Percentiles rank a stretch among this genome's conserved stretches.
phyloP scores from a whole-genome alignment of 148 eudicot species.

The Silene conica region DNA sequence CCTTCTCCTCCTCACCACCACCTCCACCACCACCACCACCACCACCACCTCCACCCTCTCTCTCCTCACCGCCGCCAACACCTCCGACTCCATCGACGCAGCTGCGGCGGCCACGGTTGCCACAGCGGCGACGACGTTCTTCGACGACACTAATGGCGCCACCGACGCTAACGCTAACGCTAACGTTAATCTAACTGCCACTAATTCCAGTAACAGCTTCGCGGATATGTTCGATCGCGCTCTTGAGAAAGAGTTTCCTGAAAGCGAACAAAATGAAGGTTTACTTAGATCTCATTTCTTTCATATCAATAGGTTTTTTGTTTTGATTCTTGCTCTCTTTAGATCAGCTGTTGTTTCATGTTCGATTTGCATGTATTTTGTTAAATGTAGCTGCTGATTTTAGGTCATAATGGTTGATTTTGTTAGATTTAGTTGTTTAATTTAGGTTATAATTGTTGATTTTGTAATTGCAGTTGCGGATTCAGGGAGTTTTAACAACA shows the following conservation, averaged over 20 bases:
- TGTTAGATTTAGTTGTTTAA: background rate
- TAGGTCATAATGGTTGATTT: background rate
- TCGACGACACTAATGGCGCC: constrained; percentile 14
- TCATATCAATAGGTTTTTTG: too few relatives aligned
- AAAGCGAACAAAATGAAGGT: constrained; percentile 81
- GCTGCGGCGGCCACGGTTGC: background rate
- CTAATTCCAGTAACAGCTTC: constrained; percentile 46
- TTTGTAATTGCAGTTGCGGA: constrained; percentile 33
- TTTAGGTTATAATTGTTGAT: background rate
- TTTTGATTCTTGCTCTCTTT: background rate
- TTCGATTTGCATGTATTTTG: constrained; percentile 8
- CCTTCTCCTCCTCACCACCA: background rate
- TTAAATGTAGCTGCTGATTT: background rate
- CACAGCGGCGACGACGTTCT: background rate
- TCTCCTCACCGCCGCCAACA: constrained; percentile 16
- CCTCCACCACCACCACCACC: too few relatives aligned
- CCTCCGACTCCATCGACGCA: too few relatives aligned
- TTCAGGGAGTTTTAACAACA: constrained; percentile 94
- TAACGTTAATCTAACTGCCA: constrained; percentile 16
- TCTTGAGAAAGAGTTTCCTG: constrained; percentile 82
- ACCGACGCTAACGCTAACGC: background rate
- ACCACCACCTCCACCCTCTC: constrained; percentile 13
- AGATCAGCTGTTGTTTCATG: constrained; percentile 9
- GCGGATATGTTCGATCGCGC: constrained; percentile 98
- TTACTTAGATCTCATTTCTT: constrained; percentile 34